These are phyloP conservation scores for Acanthamoeba divionensis DNA, from an alignment of 208 protist genomes.

Conservation along the genomic window DNA sequence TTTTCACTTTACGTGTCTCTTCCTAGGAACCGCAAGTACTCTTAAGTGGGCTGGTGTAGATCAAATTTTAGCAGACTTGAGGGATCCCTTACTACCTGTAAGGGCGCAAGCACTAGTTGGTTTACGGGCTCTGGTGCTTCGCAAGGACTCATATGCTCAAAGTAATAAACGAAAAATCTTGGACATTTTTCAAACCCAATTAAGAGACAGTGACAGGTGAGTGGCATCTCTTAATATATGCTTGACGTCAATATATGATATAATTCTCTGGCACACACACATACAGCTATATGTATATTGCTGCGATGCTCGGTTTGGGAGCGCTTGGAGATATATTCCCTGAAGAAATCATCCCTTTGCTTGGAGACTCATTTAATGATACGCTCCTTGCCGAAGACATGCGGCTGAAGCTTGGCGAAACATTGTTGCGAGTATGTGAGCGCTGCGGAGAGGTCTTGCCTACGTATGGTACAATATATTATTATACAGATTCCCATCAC, in stretches of 20 bases:
- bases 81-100: slow-evolving; percentile 3
- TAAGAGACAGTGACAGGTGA: not conserved
- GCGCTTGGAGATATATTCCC: slow-evolving; percentile 27
- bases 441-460: slow-evolving; percentile 9
- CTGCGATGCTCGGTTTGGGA: slow-evolving; percentile 2
- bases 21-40: not conserved
- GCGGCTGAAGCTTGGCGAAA: slow-evolving; percentile 32
- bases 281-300: slow-evolving; percentile 9
- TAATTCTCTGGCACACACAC: not conserved
- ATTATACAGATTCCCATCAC: not conserved
- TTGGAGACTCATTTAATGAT: not conserved
- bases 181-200: slow-evolving; percentile 19
- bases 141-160: not conserved
- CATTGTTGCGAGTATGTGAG: not conserved
- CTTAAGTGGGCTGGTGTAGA: not conserved
- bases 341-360: not conserved
- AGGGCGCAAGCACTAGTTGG: not conserved
- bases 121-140: not conserved
- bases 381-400: not conserved
- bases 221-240: not conserved
- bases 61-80: slow-evolving; percentile 1
- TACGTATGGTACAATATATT: not conserved
- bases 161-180: not conserved
- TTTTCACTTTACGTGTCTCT: not conserved
- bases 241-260: not conserved